phyloP scores from a whole-genome alignment of 495 filamentous ascomycete genomes.

The Talaromyces proteolyticus region DNA sequence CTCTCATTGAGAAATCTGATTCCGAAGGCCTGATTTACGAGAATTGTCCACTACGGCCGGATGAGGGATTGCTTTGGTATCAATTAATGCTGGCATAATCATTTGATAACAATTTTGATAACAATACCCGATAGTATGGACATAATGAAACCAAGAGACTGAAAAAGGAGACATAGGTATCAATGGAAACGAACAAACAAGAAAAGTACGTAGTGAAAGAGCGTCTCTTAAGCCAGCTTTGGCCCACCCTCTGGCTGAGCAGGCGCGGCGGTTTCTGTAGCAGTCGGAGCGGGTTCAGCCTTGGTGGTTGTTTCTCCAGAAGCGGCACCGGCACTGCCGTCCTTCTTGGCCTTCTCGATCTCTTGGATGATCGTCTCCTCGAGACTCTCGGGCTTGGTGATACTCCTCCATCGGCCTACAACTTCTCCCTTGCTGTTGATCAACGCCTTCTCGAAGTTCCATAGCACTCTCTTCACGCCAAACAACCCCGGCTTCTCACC shows the following conservation, averaged over 20 bases:
- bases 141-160: neutral
- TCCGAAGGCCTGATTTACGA: constrained; percentile 41
- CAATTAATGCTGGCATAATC: too few relatives aligned
- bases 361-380: constrained; percentile 70
- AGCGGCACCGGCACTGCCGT: constrained; percentile 15
- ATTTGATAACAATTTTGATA: neutral
- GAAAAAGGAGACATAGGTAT: constrained; percentile 8
- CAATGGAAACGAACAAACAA: constrained; percentile 1
- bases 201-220: neutral
- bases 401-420: constrained; percentile 73
- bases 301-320: too few relatives aligned
- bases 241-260: constrained; percentile 8
- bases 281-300: constrained; percentile 2
- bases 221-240: neutral
- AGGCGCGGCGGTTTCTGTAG: constrained; percentile 2
- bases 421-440: constrained; percentile 82
- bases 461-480: constrained; percentile 86
- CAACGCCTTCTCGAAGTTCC: constrained; percentile 98
- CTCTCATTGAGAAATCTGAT: constrained; percentile 80
- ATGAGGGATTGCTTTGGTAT: too few relatives aligned
- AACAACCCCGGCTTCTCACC: constrained; percentile 72
- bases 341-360: constrained; percentile 47
- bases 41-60: too few relatives aligned
- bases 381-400: constrained; percentile 76
- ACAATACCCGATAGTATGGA: neutral